phyloP scores from a whole-genome alignment of 2,329 filamentous ascomycete genomes.

The Dactylellina parvicollis region DNA sequence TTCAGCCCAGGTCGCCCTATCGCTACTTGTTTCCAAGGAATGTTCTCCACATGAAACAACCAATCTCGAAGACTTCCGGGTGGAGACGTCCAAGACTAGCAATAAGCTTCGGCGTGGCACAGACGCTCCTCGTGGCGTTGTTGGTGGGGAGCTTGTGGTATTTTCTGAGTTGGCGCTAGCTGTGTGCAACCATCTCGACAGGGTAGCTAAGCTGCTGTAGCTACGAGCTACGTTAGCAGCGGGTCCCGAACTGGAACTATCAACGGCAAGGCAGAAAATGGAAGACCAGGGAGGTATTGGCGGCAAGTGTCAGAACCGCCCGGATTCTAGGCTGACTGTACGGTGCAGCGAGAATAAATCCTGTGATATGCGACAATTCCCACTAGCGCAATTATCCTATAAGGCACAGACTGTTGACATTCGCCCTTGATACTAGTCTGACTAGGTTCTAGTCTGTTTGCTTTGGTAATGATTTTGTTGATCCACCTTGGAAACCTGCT shows the following conservation, averaged over 20 bases:
- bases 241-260: too few species aligned
- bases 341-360: not conserved
- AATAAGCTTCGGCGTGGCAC: not conserved
- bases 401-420: not conserved
- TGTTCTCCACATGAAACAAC: not conserved
- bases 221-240: too few species aligned
- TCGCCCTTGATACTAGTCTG: not conserved
- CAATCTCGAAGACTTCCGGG: too few species aligned
- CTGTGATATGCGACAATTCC: too few species aligned
- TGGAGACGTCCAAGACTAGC: not conserved
- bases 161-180: slow-evolving; percentile 31
- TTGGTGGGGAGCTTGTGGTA: slow-evolving; percentile 25
- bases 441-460: not conserved
- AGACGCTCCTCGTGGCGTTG: not conserved
- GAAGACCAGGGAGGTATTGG: not conserved
- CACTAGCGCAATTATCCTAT: not conserved
- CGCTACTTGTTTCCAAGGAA: too few species aligned
- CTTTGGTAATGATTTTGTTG: not conserved
- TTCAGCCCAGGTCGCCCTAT: too few species aligned
- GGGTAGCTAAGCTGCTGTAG: too few species aligned
- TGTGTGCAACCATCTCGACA: too few species aligned
- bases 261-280: too few species aligned
- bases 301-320: not conserved
- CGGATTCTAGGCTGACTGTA: not conserved
- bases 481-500: too few species aligned